phyloP scores from a whole-genome alignment of 1,284 basidiomycete species.

The Ceratobasidium sp. region DNA sequence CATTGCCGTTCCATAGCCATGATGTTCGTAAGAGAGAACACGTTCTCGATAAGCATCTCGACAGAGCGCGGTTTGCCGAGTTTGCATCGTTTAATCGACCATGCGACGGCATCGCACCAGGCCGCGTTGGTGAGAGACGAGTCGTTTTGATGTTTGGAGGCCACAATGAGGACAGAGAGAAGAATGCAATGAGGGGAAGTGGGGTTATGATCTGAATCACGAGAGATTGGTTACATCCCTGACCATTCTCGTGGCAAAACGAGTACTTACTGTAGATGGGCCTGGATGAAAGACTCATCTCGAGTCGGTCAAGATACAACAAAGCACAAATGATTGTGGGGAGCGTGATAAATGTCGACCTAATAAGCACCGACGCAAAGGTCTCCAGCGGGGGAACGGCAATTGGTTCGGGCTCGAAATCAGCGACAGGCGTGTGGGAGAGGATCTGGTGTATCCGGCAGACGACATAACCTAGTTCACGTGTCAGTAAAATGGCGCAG shows the following conservation, averaged over 20 bases:
- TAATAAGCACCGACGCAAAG: slow-evolving; percentile 38
- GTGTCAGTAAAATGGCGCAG: neutral
- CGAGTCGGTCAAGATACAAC: slow-evolving; percentile 43
- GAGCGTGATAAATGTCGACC: slow-evolving; percentile 45
- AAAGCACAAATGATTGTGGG: slow-evolving; percentile 44
- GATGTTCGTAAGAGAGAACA: slow-evolving; percentile 46
- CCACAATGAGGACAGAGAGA: slow-evolving; percentile 46
- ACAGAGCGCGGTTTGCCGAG: slow-evolving; percentile 46
- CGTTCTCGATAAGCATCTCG: slow-evolving; percentile 44
- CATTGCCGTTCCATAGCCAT: slow-evolving; percentile 46
- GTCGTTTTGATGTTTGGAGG: slow-evolving; percentile 47
- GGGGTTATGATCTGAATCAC: slow-evolving; percentile 40
- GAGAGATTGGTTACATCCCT: slow-evolving; percentile 25
- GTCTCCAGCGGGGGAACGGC: slow-evolving; percentile 38
- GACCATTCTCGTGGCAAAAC: slow-evolving; percentile 31
- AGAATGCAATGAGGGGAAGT: slow-evolving; percentile 46
- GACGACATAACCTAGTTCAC: slow-evolving; percentile 34
- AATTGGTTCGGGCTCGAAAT: slow-evolving; percentile 33
- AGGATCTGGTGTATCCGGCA: slow-evolving; percentile 43
- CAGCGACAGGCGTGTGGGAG: slow-evolving; percentile 38
- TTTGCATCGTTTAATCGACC: slow-evolving; percentile 46
- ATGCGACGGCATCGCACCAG: slow-evolving; percentile 46
- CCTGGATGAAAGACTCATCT: slow-evolving; percentile 40
- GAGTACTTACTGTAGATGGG: slow-evolving; percentile 42
- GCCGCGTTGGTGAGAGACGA: slow-evolving; percentile 44